phyloP scores from a whole-genome alignment of 331 rosid genomes.

The Rhamnella rubrinervis region DNA sequence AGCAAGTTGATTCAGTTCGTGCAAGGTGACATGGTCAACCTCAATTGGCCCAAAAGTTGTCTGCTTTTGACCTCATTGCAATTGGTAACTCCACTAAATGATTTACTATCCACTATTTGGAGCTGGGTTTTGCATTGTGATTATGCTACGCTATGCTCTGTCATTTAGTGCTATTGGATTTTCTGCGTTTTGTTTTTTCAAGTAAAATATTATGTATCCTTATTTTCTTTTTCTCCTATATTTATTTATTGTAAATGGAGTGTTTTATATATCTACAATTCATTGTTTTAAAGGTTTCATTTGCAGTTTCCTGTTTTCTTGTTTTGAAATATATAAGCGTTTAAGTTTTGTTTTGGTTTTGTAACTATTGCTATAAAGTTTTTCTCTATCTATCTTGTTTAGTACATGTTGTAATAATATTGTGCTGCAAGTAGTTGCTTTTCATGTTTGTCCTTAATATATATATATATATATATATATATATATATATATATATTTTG shows the following conservation, averaged over 20 bases:
- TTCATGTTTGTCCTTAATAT: too few species aligned
- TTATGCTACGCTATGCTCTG: neutral
- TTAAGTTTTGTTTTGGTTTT: conserved; percentile 5
- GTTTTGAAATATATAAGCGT: neutral
- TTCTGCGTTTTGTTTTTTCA: too few species aligned
- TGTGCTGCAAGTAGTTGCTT: too few species aligned
- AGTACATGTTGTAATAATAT: too few species aligned
- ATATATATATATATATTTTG: too few species aligned
- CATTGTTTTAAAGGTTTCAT: neutral
- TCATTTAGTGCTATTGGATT: neutral
- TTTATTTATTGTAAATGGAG: too few species aligned
- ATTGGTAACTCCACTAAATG: conserved; percentile 45
- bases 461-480: too few species aligned
- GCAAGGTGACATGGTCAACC: conserved; percentile 27
- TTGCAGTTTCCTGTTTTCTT: neutral
- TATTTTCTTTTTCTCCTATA: too few species aligned
- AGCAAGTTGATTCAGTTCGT: conserved; percentile 77
- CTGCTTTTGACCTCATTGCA: conserved; percentile 65
- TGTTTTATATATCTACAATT: neutral
- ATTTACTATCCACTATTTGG: neutral
- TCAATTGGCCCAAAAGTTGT: conserved; percentile 67
- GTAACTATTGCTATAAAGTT: neutral
- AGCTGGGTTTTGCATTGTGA: neutral
- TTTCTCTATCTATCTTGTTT: conserved; percentile 1
- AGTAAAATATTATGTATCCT: too few species aligned